These are phyloP conservation scores for Coemansia aciculifera DNA, from an alignment of 192 early-diverging fungal species.

Conservation along the genomic window DNA sequence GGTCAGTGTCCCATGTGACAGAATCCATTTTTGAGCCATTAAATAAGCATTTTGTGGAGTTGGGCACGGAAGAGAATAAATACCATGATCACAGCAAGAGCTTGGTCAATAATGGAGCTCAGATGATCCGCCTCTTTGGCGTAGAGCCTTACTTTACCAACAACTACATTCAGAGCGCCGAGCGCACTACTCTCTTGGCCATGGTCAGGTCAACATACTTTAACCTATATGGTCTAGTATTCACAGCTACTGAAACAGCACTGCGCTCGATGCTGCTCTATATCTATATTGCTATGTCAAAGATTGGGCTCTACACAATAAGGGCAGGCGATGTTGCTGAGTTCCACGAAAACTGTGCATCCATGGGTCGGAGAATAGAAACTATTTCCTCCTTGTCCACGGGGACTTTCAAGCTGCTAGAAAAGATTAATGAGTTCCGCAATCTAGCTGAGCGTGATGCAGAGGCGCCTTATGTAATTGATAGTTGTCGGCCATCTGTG, in stretches of 20 bases:
- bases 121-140: slow-evolving; percentile 65
- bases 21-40: not conserved
- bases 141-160: slow-evolving; percentile 56
- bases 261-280: not conserved
- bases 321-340: not conserved
- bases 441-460: not conserved
- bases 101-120: not conserved
- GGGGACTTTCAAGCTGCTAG: not conserved
- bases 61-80: not conserved
- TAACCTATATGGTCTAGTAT: not conserved
- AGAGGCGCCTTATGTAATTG: slow-evolving; percentile 19
- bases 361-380: not conserved
- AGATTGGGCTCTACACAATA: not conserved
- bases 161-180: slow-evolving; percentile 53
- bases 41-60: not conserved
- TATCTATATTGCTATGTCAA: not conserved
- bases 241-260: not conserved
- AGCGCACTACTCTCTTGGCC: slow-evolving; percentile 56
- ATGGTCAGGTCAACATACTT: not conserved
- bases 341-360: not conserved
- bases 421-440: not conserved
- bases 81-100: not conserved
- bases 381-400: not conserved
- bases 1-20: not conserved
- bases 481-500: slow-evolving; percentile 1